Evolutionary conservation across 768 basidiomycete species (phyloP).

Genomic region (Leccinum subtestaceum): DNA sequence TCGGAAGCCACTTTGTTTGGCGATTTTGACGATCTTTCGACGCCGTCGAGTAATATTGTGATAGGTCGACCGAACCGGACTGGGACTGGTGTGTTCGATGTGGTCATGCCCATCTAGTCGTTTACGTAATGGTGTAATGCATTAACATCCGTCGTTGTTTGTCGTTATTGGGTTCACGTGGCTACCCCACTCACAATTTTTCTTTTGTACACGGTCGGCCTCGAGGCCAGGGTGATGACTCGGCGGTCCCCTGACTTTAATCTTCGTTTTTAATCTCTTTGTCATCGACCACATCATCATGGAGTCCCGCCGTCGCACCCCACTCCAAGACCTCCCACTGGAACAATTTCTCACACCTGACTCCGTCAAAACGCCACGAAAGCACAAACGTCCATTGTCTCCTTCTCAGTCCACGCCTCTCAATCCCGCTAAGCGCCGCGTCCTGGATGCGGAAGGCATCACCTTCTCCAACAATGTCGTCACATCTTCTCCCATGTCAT

Average conservation of each 20-base stretch:
- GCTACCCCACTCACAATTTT: slow-evolving; percentile 14
- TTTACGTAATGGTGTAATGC: slow-evolving; percentile 9
- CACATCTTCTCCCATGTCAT: slow-evolving; percentile 33
- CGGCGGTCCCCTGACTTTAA: slow-evolving; percentile 23
- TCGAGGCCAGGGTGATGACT: slow-evolving; percentile 26
- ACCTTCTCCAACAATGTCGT: slow-evolving; percentile 29
- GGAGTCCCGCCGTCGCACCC: slow-evolving; percentile 38
- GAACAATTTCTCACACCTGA: slow-evolving; percentile 47
- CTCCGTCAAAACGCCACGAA: slow-evolving; percentile 27
- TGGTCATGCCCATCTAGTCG: slow-evolving; percentile 53
- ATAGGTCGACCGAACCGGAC: slow-evolving; percentile 80
- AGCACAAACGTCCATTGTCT: slow-evolving; percentile 62
- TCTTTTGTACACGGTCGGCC: slow-evolving; percentile 10
- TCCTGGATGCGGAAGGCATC: slow-evolving; percentile 54
- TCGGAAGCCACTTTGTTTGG: slow-evolving; percentile 93
- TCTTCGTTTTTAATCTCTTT: slow-evolving; percentile 13
- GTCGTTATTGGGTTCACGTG: slow-evolving; percentile 19
- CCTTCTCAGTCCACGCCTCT: slow-evolving; percentile 47
- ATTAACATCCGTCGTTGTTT: slow-evolving; percentile 19
- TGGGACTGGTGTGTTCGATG: slow-evolving; percentile 96
- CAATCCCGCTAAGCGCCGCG: slow-evolving; percentile 68
- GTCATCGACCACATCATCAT: slow-evolving; percentile 11
- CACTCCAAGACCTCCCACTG: slow-evolving; percentile 60
- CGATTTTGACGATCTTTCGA: slow-evolving; percentile 90
- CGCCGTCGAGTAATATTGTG: slow-evolving; percentile 91